A percentile compares a stretch with the other conserved stretches of the same genome.
These are phyloP conservation scores for Acrocalymma vagum DNA, from an alignment of 2,329 filamentous ascomycete species.

Conservation along the genomic window DNA sequence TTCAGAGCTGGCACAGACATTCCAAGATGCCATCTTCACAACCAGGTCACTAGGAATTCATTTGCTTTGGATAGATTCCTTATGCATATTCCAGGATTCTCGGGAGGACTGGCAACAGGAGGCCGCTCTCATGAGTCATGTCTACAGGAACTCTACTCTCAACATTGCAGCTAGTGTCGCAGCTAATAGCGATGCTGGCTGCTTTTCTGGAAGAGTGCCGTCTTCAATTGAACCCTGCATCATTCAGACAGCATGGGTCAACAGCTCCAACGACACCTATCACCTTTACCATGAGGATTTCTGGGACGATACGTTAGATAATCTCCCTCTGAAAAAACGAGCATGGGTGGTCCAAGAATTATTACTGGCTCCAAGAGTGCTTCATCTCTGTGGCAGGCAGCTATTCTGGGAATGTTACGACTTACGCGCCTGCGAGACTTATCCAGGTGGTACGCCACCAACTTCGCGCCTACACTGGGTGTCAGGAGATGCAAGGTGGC, in stretches of 20 bases:
- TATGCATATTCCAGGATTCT: constrained; percentile 19
- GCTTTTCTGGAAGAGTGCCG: constrained; percentile 4
- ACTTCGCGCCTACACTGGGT: neutral
- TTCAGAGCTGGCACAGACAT: constrained; percentile 7
- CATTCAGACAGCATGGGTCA: neutral
- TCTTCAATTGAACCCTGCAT: neutral
- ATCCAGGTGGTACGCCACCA: constrained; percentile 1
- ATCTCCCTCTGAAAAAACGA: neutral
- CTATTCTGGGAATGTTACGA: constrained; percentile 5
- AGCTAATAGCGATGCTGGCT: constrained; percentile 1
- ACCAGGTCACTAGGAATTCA: constrained; percentile 5
- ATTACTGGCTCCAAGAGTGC: constrained; percentile 1
- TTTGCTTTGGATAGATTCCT: constrained; percentile 19
- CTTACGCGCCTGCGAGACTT: constrained; percentile 3
- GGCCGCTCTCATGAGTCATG: constrained; percentile 10
- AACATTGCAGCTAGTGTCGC: constrained; percentile 8
- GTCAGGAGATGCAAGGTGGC: neutral
- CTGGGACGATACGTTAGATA: neutral
- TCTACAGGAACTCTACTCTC: constrained; percentile 11
- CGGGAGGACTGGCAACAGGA: constrained; percentile 11
- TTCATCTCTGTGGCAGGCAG: constrained; percentile 2
- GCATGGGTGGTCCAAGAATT: constrained; percentile 10
- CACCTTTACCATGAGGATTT: neutral
- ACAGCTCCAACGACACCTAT: neutral
- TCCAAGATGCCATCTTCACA: constrained; percentile 3